phyloP scores from a whole-genome alignment of 1,284 basidiomycete genomes.

The Sparassis latifolia region DNA sequence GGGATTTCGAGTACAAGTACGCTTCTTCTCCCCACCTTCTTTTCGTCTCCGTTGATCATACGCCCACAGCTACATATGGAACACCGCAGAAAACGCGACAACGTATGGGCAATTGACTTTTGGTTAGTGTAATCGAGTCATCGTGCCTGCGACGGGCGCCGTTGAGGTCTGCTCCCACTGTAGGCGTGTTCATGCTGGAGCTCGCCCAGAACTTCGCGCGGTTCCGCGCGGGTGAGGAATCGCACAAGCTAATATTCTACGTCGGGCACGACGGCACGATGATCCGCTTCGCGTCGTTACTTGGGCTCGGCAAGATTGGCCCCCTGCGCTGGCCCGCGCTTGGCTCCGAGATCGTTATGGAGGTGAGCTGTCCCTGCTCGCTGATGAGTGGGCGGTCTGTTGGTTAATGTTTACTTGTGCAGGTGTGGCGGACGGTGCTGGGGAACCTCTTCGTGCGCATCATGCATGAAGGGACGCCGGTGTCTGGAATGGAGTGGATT shows the following conservation, averaged over 20 bases:
- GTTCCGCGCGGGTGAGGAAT: constrained; percentile 28
- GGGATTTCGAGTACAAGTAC: constrained; percentile 48
- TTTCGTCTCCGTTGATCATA: background rate
- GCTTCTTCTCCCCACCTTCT: constrained; percentile 8
- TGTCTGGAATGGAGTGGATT: constrained; percentile 33
- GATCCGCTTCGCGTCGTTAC: constrained; percentile 40
- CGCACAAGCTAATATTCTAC: constrained; percentile 35
- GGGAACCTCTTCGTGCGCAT: constrained; percentile 35
- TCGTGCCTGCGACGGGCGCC: background rate
- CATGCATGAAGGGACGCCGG: constrained; percentile 39
- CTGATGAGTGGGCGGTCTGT: background rate
- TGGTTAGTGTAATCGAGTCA: constrained; percentile 24
- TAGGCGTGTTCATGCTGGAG: constrained; percentile 30
- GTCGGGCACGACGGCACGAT: constrained; percentile 48
- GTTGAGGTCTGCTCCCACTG: background rate
- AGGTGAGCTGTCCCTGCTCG: constrained; percentile 26
- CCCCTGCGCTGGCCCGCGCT: constrained; percentile 44
- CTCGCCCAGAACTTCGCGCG: constrained; percentile 26
- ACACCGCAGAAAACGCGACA: constrained; percentile 36
- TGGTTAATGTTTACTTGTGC: background rate
- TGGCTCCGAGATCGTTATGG: constrained; percentile 45
- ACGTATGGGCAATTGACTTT: constrained; percentile 42
- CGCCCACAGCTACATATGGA: constrained; percentile 43
- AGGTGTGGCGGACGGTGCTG: constrained; percentile 35
- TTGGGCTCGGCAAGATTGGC: constrained; percentile 33